Evolutionary conservation across 139 green algal genomes (phyloP), one percentile per base, ranked within the genome.

Genomic region (Tetraselmis striata): DNA sequence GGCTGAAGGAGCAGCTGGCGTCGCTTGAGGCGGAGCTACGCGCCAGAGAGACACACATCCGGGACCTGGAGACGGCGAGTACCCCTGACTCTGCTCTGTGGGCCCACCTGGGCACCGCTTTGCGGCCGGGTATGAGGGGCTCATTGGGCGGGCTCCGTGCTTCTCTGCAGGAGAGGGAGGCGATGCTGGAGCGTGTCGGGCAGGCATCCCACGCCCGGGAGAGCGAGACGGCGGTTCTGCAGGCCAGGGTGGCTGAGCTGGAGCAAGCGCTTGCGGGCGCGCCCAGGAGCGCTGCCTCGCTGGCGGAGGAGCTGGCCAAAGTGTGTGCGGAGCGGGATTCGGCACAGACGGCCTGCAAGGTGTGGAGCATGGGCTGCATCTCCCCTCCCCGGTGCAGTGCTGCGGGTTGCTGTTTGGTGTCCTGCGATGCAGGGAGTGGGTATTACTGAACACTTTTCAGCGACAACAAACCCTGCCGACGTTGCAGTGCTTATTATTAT

Each of bases 1-100:
- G 87, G 24, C 58, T 86, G 67, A 58, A 75, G 1, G 84, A 89
- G 80, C 81, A 91, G 76, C 76, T 89, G 11, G 81, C 85, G 67
- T 77, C 86, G 23, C 75, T 90, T 28, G 84, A 75, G 28, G 76
- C 77, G 75, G 80, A 89, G 84, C 82, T 82, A 11, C 76, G 84
- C 75, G 32, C 85, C 75, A 75, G 89, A 85, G 87, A 92, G 30
- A 59, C 23, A 0, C 29, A 77, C 28, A 86, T 92, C 26, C 30
- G 74, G 75, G 67, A 79, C 22, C 80, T 90, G 59, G 82, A 90
- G 18, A 67, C 5, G 80, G 32, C 74, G 0, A 59, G 32, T 26
- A 78, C 82, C 32, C 29, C 28, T 75, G 11, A 78, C 30, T 29
- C 11, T 30, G 30, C 78, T 31, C 31, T 2, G 23, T 28, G 29